phyloP scores from a whole-genome alignment of 129 eudicot genomes.

The Tanacetum coccineum region DNA sequence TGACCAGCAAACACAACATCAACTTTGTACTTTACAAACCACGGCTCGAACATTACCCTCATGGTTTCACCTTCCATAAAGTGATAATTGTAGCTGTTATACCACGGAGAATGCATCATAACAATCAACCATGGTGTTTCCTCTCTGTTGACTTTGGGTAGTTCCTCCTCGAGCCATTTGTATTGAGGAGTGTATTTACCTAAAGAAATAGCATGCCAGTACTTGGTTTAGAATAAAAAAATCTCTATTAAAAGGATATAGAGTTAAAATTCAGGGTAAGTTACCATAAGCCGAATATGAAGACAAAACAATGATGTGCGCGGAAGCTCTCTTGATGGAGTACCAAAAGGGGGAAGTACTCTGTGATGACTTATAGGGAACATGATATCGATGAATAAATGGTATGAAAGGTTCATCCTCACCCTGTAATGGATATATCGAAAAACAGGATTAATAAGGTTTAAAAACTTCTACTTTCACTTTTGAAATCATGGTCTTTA shows the following conservation, averaged over 20 bases:
- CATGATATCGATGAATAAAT: slow-evolving; percentile 48
- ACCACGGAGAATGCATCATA: slow-evolving; percentile 76
- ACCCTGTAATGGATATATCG: slow-evolving; percentile 44
- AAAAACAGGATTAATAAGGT: background rate
- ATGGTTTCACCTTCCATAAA: slow-evolving; percentile 92
- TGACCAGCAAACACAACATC: slow-evolving; percentile 88
- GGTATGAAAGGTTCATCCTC: slow-evolving; percentile 72
- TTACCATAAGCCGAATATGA: slow-evolving; percentile 87
- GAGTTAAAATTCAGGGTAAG: background rate
- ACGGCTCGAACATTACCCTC: slow-evolving; percentile 80
- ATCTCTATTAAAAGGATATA: background rate
- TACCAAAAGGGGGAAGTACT: slow-evolving; percentile 78
- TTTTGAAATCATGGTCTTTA: too few relatives aligned
- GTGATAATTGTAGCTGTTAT: slow-evolving; percentile 79
- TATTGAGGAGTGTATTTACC: slow-evolving; percentile 91
- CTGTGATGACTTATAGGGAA: slow-evolving; percentile 62
- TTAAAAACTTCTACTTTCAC: too few relatives aligned
- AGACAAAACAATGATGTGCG: slow-evolving; percentile 74
- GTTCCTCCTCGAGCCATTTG: slow-evolving; percentile 70
- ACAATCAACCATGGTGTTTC: slow-evolving; percentile 94
- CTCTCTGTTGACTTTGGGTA: slow-evolving; percentile 57
- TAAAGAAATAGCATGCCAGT: slow-evolving; percentile 9
- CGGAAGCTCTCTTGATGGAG: slow-evolving; percentile 85
- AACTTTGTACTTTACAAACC: slow-evolving; percentile 82
- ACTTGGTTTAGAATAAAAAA: background rate